Base-by-base conservation (phyloP, 2,329 filamentous ascomycete genomes). In the Clarireedia homoeocarpa region DNA sequence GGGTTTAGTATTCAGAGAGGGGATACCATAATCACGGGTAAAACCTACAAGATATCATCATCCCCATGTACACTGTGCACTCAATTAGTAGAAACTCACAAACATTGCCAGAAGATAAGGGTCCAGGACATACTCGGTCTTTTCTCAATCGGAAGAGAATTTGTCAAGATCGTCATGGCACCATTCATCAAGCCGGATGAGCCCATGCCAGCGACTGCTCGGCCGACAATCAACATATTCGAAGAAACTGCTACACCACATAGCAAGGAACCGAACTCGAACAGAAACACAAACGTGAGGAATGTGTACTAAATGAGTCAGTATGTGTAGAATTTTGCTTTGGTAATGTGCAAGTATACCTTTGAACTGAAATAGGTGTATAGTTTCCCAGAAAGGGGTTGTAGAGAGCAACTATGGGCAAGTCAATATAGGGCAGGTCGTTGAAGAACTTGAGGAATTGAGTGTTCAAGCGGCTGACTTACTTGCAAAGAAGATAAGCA, bases 191-290 rank as follows among this genome's bases (percentile, higher is more conserved):
- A 59, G 0, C 76, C 81, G 1, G 79, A 73, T 2, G 72, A 72
- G 1, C 81, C 80, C 0, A 76, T 58, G 0, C 80, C 81, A 0
- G 80, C 76, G 3, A 83, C 67, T 2, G 76, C 76, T 4, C 80
- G 73, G 2, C 80, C 79, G 5, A 75, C 65, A 53, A 84, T 83
- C 53, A 84, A 74, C 71, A 77, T 78, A 0, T 66, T 61, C 0
- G 77, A 78, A 14, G 71, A 76, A 0, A 63, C 69, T 0, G 80
- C 75, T 55, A 73, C 60, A 55, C 69, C 81, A 55, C 80, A 83
- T 23, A 84, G 66, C 3, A 79, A 62, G 0, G 76, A 80, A 3
- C 81, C 81, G 1, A 81, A 24, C 62, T 82, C 79, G 59, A 84
- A 83, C 30, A 81, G 56, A 30, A 68, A 59, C 38, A 84, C 70